Percentiles rank a stretch among this genome's conserved stretches.
Evolutionary conservation across 768 basidiomycete species (phyloP).

Genomic region (Lactarius sp.): DNA sequence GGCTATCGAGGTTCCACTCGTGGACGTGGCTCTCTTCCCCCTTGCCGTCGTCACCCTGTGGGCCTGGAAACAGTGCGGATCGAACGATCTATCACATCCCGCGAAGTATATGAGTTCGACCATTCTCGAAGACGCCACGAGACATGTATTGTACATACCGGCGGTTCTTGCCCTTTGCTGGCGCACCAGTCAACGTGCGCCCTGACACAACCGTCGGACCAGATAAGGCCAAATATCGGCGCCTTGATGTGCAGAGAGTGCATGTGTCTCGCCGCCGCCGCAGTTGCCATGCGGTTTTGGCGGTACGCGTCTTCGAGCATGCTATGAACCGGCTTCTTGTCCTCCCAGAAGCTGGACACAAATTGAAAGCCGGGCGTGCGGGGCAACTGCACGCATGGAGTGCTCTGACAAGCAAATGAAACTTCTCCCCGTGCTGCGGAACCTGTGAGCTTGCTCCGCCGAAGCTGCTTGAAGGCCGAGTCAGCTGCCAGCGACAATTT

Average conservation of each 20-base stretch:
- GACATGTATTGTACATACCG: conserved; percentile 4
- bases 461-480: conserved; percentile 47
- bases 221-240: conserved; percentile 51
- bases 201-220: conserved; percentile 47
- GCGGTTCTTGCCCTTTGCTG: conserved; percentile 5
- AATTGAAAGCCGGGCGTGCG: conserved; percentile 48
- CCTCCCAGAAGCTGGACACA: conserved; percentile 52
- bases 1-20: conserved; percentile 45
- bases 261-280: conserved; percentile 46
- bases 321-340: conserved; percentile 51
- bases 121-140: neutral
- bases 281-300: conserved; percentile 54
- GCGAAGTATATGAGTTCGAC: neutral
- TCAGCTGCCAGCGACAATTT: conserved; percentile 40
- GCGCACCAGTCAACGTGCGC: conserved; percentile 56
- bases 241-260: conserved; percentile 42
- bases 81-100: conserved; percentile 37
- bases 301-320: conserved; percentile 50
- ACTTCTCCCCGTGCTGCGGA: conserved; percentile 39
- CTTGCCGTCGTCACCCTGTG: conserved; percentile 19
- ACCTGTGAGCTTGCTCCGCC: conserved; percentile 36
- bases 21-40: conserved; percentile 35
- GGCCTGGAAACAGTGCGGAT: conserved; percentile 45
- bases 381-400: conserved; percentile 45
- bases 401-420: conserved; percentile 50